Base-by-base conservation (phyloP, 2,329 filamentous ascomycete species). In the Onygenales sp. region DNA sequence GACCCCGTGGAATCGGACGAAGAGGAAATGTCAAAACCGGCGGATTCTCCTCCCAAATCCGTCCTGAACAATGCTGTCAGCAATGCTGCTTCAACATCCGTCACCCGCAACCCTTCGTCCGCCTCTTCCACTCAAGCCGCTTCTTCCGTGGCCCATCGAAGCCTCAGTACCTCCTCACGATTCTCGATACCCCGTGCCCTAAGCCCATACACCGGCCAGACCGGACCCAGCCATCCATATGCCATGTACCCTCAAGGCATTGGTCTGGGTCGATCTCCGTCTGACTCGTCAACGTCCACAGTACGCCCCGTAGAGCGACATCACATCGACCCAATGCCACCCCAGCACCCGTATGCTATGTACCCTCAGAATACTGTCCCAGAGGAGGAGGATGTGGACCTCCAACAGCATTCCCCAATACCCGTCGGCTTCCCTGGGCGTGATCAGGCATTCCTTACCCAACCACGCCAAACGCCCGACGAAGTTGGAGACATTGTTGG, bases 401-500 rank as follows among this genome's bases (percentile, higher is more conserved):
- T 37, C 13, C 63, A 50, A 52, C 59, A 52, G 56, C 33, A 53
- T 57, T 34, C 57, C 58, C 62, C 72, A 67, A 55, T 86, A 84
- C 57, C 85, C 0, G 78, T 93, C 11, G 89, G 88, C 3, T 95
- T 95, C 59, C 83, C 84, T 6, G 85, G 85, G 5, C 72, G 83
- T 37, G 75, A 76, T 5, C 80, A 79, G 55, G 74, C 78, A 52
- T 95, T 90, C 61, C 86, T 85, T 63, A 77, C 87, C 57, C 82
- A 85, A 50, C 70, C 88, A 50, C 87, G 86, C 0, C 65, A 64
- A 17, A 63, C 63, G 6, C 85, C 88, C 0, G 89, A 95, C 70
- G 91, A 95, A 61, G 75, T 81, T n/a, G 88, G 86, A 46, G 90
- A 91, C 65, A 82, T 96, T 52, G 85, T 96, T 50, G 90, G 90